Evolutionary conservation across 202 grass and related monocot species (phyloP).

Genomic region (Setaria viridis): DNA sequence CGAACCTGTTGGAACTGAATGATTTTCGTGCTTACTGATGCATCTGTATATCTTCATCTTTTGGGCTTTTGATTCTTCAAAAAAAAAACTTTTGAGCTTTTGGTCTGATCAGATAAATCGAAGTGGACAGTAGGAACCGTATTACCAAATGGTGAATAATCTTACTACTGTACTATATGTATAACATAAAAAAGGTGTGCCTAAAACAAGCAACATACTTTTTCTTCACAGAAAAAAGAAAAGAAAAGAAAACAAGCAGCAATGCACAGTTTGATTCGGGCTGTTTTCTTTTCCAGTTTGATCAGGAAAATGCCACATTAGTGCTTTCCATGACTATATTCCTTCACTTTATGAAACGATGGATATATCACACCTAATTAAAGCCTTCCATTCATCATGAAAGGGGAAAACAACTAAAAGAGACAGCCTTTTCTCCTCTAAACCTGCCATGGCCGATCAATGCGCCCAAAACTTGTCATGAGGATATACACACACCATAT

Average conservation of each 20-base stretch:
- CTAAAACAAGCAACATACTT: constrained; percentile 38
- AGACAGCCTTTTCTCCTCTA: background rate
- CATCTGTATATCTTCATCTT: background rate
- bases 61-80: background rate
- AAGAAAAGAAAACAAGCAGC: constrained; percentile 1
- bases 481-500: background rate
- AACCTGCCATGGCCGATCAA: constrained; percentile 30
- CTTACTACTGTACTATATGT: background rate
- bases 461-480: constrained; percentile 23
- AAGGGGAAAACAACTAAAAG: constrained; percentile 30
- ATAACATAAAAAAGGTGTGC: constrained; percentile 28
- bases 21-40: background rate
- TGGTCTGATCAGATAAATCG: background rate
- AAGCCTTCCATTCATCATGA: constrained; percentile 48
- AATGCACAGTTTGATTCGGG: constrained; percentile 14
- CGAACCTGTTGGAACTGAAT: background rate
- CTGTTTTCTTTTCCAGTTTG: constrained; percentile 15
- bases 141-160: background rate
- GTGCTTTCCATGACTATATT: constrained; percentile 52
- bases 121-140: background rate
- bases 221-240: background rate
- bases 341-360: constrained; percentile 57
- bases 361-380: constrained; percentile 50
- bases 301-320: constrained; percentile 51
- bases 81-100: background rate